Base-by-base conservation (phyloP, 2,329 filamentous ascomycete genomes). In the Fusarium newnesense region DNA sequence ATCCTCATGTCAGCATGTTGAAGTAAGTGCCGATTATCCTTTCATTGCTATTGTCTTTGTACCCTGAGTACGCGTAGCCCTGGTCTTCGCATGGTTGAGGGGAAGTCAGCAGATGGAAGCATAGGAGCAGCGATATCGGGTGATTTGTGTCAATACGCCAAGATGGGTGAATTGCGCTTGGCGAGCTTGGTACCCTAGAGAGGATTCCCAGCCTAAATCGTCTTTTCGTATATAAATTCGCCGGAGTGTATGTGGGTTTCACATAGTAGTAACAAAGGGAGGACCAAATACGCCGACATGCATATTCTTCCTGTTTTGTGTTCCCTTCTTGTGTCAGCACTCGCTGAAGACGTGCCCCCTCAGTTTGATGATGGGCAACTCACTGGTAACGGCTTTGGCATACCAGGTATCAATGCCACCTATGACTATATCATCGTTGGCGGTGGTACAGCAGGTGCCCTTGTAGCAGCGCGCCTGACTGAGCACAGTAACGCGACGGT, bases 371-470 rank as follows among this genome's bases (percentile, higher is more conserved):
- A 60, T 30, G 57, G 61, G 26, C 54, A 64, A 12, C 61, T 64
- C 5, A 64, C 61, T 30, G 61, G 61, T 9, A 64, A 64, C 15
- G 61, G 61, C 16, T 64, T 64, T 44, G 61, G 61, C 21, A 64
- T 64, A 52, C 61, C 61, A 16, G 61, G 61, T 44, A 64, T 64
- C 61, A 64, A 64, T 36, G 42, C 32, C 16, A 59, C 56, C 19
- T 59, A 59, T 4, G 72, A 60, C 52, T 67, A 71, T 56, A 15
- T 61, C 5, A 43, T 61, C 9, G 49, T 56, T n/a, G 59, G 59
- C 18, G 49, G 59, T 37, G 59, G 59, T 5, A 44, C 62, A 18
- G 59, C 59, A 30, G 59, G 59, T 11, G 49, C 37, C 5, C 36
- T 43, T 1, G 37, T 37, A 37, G 59, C 49, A 13, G 49, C 59